Base-by-base conservation (phyloP, 345 rosid genomes). In the Chamaenerion angustifolium region DNA sequence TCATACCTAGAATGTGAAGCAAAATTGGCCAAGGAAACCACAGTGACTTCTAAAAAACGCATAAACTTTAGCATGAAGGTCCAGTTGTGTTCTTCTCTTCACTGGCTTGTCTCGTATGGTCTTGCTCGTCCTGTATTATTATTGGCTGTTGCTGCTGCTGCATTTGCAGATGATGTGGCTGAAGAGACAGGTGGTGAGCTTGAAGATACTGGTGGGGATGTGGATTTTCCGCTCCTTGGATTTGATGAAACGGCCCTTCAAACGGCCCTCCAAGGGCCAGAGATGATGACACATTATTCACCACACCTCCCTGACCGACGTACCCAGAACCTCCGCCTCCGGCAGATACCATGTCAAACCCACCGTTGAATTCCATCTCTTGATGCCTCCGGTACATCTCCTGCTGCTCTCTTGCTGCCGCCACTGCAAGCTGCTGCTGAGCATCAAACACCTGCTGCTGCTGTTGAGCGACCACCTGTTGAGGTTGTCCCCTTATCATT, bases 301-400 rank as follows among this genome's bases (percentile, higher is more conserved):
- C 42, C 31, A 44, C 27, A 11, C 16, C 42, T 11, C 56, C 47
- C 10, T 49, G 23, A 43, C 11, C 37, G 37, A 31, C 49, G 40
- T 48, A 42, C 12, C 10, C 31, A 50, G 31, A 42, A 52, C 17
- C 51, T 13, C 42, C 55, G 21, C 37, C 52, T 42, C 70, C 70
- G 9, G 64, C 41, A 2, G 54, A 4, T 8, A 31, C 37, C 37
- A 8, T 49, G 15, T 78, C 81, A 44, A 57, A 75, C 18, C 64
- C 60, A 46, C 60, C 37, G 1, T 56, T 68, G 46, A 72, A 74
- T 65, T 76, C 69, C 48, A 73, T 56, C 14, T 84, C 89, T 48
- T 45, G 72, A 25, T 75, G 79, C 46, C 67, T 73, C 52, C 88
- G 73, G 41, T 72, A 63, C 79, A 89, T 69, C 55, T 81, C 81